phyloP scores from a whole-genome alignment of 2,329 filamentous ascomycete species.

The Pseudogymnoascus sp. region DNA sequence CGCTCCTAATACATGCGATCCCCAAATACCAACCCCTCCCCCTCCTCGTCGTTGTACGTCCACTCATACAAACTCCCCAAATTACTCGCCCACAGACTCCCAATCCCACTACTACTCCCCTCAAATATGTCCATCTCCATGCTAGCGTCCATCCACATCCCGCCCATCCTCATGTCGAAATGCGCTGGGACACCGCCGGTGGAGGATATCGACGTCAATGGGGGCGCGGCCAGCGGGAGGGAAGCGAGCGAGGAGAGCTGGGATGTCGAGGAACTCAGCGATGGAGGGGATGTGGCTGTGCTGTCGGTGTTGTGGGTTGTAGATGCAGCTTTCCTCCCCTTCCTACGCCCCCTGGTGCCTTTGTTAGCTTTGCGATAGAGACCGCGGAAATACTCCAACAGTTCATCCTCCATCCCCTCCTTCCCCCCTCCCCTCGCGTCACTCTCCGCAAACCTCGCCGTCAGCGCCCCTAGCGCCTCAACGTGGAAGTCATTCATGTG shows the following conservation, averaged over 20 bases:
- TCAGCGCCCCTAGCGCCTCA: constrained; percentile 62
- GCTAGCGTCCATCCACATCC: too few species aligned
- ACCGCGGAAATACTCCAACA: constrained; percentile 75
- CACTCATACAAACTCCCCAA: neutral
- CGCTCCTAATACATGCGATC: neutral
- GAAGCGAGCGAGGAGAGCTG: neutral
- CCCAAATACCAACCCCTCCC: neutral
- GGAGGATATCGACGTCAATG: neutral
- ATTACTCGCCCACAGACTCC: neutral
- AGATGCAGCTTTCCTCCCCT: constrained; percentile 59
- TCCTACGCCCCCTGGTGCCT: constrained; percentile 92
- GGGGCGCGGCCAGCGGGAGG: neutral
- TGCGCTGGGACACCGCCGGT: neutral
- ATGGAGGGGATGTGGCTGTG: neutral
- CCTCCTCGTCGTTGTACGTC: neutral
- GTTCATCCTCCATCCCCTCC: constrained; percentile 52
- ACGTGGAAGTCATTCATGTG: constrained; percentile 94
- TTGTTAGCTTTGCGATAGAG: constrained; percentile 99
- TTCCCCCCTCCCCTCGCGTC: neutral
- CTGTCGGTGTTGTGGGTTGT: too few species aligned
- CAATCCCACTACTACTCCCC: neutral
- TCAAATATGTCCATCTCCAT: too few species aligned
- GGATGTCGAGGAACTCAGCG: neutral
- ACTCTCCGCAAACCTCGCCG: constrained; percentile 51
- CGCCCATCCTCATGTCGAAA: neutral